Conservation (phyloP, 257 asterid genomes). For the Fraxinus excelsior region DNA sequence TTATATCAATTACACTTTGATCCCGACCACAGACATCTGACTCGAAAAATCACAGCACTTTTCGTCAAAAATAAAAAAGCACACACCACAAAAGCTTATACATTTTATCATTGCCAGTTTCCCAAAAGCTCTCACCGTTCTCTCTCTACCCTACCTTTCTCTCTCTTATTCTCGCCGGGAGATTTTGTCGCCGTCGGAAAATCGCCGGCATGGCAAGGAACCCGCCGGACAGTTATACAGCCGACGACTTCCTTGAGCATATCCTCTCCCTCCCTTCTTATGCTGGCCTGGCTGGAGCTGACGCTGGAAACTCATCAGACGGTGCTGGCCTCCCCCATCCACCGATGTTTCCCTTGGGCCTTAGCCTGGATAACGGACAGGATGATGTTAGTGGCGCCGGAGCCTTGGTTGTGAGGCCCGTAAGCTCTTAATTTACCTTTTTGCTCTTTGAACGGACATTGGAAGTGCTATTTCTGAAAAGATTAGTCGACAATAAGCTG, state of each 20-base stretch:
- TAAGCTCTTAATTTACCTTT: constrained; percentile 30
- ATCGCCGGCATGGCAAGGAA: constrained; percentile 51
- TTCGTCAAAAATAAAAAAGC: constrained; percentile 2
- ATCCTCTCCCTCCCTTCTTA: constrained; percentile 72
- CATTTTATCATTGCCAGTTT: constrained; percentile 19
- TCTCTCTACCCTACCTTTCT: constrained; percentile 26
- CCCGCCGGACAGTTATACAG: constrained; percentile 60
- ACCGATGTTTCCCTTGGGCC: constrained; percentile 65
- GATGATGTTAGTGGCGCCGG: constrained; percentile 54
- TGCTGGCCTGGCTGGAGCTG: constrained; percentile 54
- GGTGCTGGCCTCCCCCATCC: constrained; percentile 44
- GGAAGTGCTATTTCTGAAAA: neutral
- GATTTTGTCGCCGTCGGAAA: neutral
- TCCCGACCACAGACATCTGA: constrained; percentile 1
- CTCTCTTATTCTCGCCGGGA: constrained; percentile 28
- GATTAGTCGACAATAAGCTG: neutral
- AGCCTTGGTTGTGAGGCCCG: constrained; percentile 49
- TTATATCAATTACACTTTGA: neutral
- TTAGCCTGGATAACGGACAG: constrained; percentile 68
- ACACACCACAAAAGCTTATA: constrained; percentile 22
- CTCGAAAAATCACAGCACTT: constrained; percentile 17
- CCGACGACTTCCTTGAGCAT: constrained; percentile 84
- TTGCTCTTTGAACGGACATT: neutral
- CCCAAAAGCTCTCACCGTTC: constrained; percentile 6
- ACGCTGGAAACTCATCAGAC: constrained; percentile 48